Percentiles rank a stretch among this genome's conserved stretches.
Conservation (phyloP, 2,329 filamentous ascomycete genomes). For the Ophiostoma novo-ulmi region DNA sequence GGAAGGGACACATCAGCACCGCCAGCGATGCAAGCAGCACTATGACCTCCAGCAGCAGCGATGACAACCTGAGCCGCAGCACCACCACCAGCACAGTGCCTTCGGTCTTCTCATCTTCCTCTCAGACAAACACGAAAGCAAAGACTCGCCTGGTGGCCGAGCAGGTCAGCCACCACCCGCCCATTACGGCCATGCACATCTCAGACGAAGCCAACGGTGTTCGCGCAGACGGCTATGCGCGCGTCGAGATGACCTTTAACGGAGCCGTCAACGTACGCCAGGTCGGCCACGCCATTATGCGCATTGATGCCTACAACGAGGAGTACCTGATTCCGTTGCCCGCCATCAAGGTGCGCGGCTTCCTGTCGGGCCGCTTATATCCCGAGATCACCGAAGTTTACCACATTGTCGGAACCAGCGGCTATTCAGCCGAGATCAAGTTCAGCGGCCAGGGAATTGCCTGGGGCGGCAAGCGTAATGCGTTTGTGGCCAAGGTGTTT, state of each 20-base stretch:
- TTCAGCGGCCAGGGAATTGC: constrained; percentile 45
- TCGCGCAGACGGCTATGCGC: constrained; percentile 46
- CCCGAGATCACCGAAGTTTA: constrained; percentile 46
- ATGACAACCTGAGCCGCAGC: neutral
- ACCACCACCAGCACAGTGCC: constrained; percentile 3
- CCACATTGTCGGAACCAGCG: constrained; percentile 42
- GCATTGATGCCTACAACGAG: constrained; percentile 46
- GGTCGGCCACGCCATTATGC: constrained; percentile 46
- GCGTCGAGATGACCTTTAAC: constrained; percentile 49
- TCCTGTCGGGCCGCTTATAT: constrained; percentile 45
- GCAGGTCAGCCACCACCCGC: constrained; percentile 51
- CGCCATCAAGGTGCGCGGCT: constrained; percentile 45
- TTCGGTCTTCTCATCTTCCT: constrained; percentile 1
- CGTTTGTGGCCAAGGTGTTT: constrained; percentile 42
- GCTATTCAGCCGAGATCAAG: constrained; percentile 43
- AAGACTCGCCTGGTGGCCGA: constrained; percentile 40
- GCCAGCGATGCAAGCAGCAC: neutral
- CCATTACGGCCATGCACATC: constrained; percentile 50
- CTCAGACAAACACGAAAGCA: neutral
- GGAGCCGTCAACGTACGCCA: constrained; percentile 47
- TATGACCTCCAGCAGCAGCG: neutral
- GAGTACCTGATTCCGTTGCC: constrained; percentile 47
- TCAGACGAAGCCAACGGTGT: constrained; percentile 40
- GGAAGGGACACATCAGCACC: constrained; percentile 5
- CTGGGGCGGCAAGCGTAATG: constrained; percentile 42